These are phyloP conservation scores for Brasilioporus rufonigricans DNA, from an alignment of 768 basidiomycete species.

Conservation along the genomic window DNA sequence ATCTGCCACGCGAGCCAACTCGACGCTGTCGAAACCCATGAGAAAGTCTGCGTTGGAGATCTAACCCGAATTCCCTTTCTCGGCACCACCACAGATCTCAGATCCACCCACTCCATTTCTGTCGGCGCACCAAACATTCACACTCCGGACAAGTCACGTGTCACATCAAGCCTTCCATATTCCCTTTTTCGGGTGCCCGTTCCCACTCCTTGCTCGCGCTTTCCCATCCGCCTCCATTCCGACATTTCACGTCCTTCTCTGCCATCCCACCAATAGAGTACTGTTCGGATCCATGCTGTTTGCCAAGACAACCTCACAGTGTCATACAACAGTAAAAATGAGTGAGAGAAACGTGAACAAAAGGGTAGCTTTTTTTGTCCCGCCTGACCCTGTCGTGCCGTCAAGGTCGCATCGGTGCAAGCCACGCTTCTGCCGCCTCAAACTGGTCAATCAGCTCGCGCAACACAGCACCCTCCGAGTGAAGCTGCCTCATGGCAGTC, in stretches of 20 bases:
- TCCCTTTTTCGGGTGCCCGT: slow-evolving; percentile 9
- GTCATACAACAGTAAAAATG: not conserved
- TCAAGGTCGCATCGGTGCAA: slow-evolving; percentile 88
- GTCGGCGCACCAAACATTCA: not conserved
- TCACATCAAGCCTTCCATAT: slow-evolving; percentile 6
- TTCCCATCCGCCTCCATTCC: slow-evolving; percentile 16
- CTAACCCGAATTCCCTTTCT: slow-evolving; percentile 5
- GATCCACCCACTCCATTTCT: slow-evolving; percentile 11
- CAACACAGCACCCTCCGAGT: slow-evolving; percentile 76
- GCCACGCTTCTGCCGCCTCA: slow-evolving; percentile 92
- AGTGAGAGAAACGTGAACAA: not conserved
- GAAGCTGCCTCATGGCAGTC: slow-evolving; percentile 86
- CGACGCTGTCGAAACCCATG: slow-evolving; percentile 6
- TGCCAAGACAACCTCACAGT: not conserved
- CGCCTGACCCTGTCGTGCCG: slow-evolving; percentile 11
- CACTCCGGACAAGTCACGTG: slow-evolving; percentile 18
- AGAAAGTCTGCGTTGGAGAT: slow-evolving; percentile 11
- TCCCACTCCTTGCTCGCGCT: slow-evolving; percentile 14
- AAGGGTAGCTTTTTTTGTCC: not conserved
- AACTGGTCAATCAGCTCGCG: slow-evolving; percentile 93
- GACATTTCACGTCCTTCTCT: not conserved
- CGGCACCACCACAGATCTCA: slow-evolving; percentile 18
- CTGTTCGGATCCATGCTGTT: not conserved
- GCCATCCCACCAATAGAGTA: not conserved
- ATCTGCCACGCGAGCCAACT: slow-evolving; percentile 30